phyloP scores from a whole-genome alignment of 495 filamentous ascomycete species.

The Cercophora sp. region DNA sequence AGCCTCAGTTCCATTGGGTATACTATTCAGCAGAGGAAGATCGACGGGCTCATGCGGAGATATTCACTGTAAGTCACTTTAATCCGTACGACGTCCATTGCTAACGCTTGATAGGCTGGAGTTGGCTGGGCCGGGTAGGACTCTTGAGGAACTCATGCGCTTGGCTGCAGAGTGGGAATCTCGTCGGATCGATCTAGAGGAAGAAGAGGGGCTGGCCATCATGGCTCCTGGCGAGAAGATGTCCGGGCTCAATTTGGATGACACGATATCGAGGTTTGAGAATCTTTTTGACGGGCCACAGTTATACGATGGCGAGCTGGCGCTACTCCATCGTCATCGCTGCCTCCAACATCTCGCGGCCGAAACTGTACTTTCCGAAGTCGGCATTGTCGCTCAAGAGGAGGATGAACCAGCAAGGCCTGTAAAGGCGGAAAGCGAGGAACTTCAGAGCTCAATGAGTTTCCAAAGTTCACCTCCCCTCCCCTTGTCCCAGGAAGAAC shows the following conservation, averaged over 20 bases:
- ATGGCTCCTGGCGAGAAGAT: background rate
- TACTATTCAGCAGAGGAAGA: too few relatives aligned
- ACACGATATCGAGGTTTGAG: slow-evolving; percentile 8
- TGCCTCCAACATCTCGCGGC: slow-evolving; percentile 19
- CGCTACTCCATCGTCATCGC: background rate
- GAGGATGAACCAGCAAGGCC: background rate
- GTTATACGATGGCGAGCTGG: background rate
- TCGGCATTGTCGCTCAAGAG: slow-evolving; percentile 18
- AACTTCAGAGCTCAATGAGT: slow-evolving; percentile 11
- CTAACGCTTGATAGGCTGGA: too few relatives aligned
- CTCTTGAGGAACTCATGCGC: background rate
- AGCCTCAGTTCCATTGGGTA: too few relatives aligned
- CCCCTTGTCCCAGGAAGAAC: slow-evolving; percentile 4
- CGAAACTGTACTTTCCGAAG: slow-evolving; percentile 21
- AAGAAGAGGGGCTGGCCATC: too few relatives aligned
- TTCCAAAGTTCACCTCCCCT: slow-evolving; percentile 21
- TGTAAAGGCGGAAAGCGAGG: background rate
- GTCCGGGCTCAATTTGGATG: slow-evolving; percentile 5
- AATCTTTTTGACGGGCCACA: slow-evolving; percentile 8
- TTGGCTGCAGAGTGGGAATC: background rate
- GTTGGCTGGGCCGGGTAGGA: background rate
- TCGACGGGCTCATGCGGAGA: too few relatives aligned
- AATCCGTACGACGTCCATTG: too few relatives aligned
- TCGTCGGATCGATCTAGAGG: background rate
- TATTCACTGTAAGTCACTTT: too few relatives aligned